Conservation (phyloP, 169 alveolate species). For the Cryptosporidium parvum region DNA sequence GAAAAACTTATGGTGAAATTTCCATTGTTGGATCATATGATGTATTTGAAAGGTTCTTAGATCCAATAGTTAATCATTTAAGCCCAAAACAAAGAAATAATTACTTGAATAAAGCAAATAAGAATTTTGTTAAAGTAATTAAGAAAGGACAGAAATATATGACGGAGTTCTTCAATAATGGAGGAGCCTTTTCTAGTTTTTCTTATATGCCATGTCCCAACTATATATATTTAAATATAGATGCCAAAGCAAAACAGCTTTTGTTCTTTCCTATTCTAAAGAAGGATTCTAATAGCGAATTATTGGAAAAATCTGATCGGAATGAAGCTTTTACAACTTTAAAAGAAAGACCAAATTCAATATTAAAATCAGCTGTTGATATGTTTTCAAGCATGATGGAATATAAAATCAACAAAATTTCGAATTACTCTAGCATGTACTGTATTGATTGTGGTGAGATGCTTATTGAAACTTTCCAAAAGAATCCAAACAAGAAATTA, state of each 20-base stretch:
- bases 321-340: not conserved
- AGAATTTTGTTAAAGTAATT: conserved; percentile 30
- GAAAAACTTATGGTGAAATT: conserved; percentile 51
- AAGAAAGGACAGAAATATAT: conserved; percentile 43
- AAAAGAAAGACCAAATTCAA: not conserved
- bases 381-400: conserved; percentile 5
- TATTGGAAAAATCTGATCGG: not conserved
- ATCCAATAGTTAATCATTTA: conserved; percentile 59
- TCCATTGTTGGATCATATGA: conserved; percentile 60
- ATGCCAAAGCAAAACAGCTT: conserved; percentile 44
- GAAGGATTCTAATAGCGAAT: not conserved
- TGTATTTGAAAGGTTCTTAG: conserved; percentile 28
- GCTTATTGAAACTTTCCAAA: conserved; percentile 24
- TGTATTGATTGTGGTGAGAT: conserved; percentile 38
- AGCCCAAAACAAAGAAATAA: conserved; percentile 43
- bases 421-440: not conserved
- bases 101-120: conserved; percentile 43
- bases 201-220: conserved; percentile 8
- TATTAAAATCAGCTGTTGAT: not conserved
- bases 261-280: conserved; percentile 35
- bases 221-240: conserved; percentile 36
- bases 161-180: conserved; percentile 27
- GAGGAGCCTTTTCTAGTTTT: not conserved
- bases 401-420: not conserved
- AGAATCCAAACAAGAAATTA: not conserved